These are phyloP conservation scores for Alternaria gaisen DNA, from an alignment of 2,329 filamentous ascomycete genomes.

Conservation along the genomic window DNA sequence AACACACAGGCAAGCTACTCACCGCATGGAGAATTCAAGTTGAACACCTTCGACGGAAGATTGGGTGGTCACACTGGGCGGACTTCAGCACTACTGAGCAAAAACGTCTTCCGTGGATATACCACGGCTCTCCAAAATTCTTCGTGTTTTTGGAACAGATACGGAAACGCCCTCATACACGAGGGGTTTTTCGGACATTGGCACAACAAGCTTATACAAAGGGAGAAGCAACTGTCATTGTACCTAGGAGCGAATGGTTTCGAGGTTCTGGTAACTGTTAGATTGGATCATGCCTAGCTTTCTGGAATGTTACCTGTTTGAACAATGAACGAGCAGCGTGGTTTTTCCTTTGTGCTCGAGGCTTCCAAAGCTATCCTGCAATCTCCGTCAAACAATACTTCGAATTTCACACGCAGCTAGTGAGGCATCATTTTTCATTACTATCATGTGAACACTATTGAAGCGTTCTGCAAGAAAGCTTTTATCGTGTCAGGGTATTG, in stretches of 20 bases:
- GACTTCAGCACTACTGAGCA: background rate
- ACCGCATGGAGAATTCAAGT: background rate
- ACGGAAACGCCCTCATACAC: too few species aligned
- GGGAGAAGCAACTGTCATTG: background rate
- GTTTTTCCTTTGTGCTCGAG: background rate
- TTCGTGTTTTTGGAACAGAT: background rate
- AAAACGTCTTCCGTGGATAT: background rate
- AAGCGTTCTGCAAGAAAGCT: background rate
- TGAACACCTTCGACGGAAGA: background rate
- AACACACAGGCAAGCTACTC: background rate
- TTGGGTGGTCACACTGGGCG: background rate
- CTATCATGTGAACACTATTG: background rate
- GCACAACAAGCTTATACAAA: background rate
- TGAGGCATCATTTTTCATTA: background rate
- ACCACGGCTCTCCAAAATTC: background rate
- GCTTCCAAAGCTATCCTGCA: background rate
- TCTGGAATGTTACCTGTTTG: too few species aligned
- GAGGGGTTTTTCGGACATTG: background rate
- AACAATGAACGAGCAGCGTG: too few species aligned
- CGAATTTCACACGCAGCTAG: background rate
- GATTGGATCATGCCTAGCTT: background rate
- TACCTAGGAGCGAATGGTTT: background rate
- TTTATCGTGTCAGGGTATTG: conserved; percentile 33
- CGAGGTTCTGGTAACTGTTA: background rate
- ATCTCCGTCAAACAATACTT: background rate